Conservation (phyloP, 148 eudicot genomes). For the Drosera capensis region DNA sequence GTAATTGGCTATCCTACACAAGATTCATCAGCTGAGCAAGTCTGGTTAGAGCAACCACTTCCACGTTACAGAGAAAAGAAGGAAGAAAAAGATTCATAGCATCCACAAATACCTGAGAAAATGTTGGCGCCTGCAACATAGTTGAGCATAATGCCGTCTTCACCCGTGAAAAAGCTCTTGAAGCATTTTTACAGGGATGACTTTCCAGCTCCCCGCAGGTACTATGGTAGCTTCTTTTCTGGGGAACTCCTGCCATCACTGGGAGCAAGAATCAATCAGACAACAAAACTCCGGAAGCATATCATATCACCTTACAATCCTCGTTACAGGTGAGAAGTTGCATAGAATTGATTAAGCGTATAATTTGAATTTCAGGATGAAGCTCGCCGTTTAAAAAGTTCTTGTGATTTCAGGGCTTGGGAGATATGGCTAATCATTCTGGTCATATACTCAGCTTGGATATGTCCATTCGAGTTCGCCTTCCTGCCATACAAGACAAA, state of each 20-base stretch:
- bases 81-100: too few species aligned
- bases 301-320: constrained; percentile 58
- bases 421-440: constrained; percentile 58
- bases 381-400: not conserved
- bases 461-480: constrained; percentile 78
- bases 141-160: constrained; percentile 39
- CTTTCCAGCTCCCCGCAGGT: constrained; percentile 13
- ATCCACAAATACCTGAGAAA: too few species aligned
- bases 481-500: constrained; percentile 39
- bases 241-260: constrained; percentile 65
- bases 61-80: too few species aligned
- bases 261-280: constrained; percentile 57
- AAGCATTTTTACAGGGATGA: constrained; percentile 45
- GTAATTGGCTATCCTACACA: too few species aligned
- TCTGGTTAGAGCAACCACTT: too few species aligned
- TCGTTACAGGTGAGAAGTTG: constrained; percentile 47
- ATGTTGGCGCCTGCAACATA: too few species aligned
- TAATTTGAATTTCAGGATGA: not conserved
- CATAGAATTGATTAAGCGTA: too few species aligned
- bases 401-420: constrained; percentile 58
- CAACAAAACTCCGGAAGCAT: constrained; percentile 28
- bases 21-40: too few species aligned
- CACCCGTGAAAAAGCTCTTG: constrained; percentile 25
- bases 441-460: constrained; percentile 89
- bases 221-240: constrained; percentile 42